Base-by-base conservation (phyloP, 2,329 filamentous ascomycete genomes). In the Clarireedia homoeocarpa region DNA sequence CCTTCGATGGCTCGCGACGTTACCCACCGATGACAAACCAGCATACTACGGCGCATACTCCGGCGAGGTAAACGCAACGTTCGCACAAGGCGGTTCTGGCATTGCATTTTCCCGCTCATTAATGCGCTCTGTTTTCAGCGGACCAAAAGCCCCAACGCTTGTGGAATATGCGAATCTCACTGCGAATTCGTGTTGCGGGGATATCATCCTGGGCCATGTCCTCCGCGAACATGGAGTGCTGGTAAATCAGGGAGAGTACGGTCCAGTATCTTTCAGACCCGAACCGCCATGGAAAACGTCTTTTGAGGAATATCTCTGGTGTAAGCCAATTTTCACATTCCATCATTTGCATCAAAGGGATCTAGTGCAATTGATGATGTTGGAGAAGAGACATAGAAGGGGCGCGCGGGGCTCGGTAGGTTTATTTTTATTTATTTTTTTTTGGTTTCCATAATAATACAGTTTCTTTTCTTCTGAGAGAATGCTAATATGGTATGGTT, bases 241-340 rank as follows among this genome's bases (percentile, higher is more conserved):
- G 17, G 40, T 60, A 5, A 56, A 60, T 24, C 30, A 24, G 24
- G 53, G 56, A 5, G 46, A 42, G 2, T 49, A 38, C 46, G 56
- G 47, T 4, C 49, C 46, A 23, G 9, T 39, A 12, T 54, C 56
- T 17, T 60, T 60, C 45, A 30, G 56, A 40, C 56, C 50, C 2
- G 56, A 60, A 44, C 53, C 59, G 36, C 59, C 57, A 4, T 60
- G 54, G 54, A 60, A 53, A 39, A 59, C 54, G n/a, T 40, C 40
- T 3, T 60, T 59, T 17, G 48, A 55, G 2, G 48, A 55, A 23
- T 42, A 47, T 10, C 38, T 42, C 6, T 60, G 53, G 56, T 60
- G 58, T 47, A 40, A 17, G 27, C 50, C 53, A 24, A 38, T 58
- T 26, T 58, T 60, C 27, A 52, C 45, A 3, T 56, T 58, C 10